Conservation (phyloP, 2,329 filamentous ascomycete genomes). For the Aspergillus pseudoglaucus region DNA sequence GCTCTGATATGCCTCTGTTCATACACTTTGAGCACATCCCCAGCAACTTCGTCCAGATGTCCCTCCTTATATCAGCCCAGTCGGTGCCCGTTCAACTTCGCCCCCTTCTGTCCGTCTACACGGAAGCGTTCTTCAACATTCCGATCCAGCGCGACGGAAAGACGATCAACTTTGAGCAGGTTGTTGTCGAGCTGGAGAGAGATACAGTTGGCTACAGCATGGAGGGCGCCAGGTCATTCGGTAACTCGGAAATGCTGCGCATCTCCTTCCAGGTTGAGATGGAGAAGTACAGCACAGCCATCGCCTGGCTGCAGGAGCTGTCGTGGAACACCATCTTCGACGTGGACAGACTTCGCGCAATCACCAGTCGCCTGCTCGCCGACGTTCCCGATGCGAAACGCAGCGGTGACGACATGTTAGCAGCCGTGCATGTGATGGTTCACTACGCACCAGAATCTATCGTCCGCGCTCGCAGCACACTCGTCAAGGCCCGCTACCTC, state of each 20-base stretch:
- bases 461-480: slow-evolving; percentile 67
- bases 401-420: slow-evolving; percentile 61
- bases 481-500: slow-evolving; percentile 82
- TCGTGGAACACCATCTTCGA: slow-evolving; percentile 90
- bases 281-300: slow-evolving; percentile 74
- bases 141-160: slow-evolving; percentile 72
- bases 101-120: slow-evolving; percentile 76
- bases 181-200: slow-evolving; percentile 82
- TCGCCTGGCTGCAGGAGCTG: slow-evolving; percentile 78
- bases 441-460: slow-evolving; percentile 73
- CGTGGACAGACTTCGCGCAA: slow-evolving; percentile 55
- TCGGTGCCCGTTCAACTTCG: slow-evolving; percentile 73
- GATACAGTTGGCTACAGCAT: slow-evolving; percentile 83
- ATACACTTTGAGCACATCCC: slow-evolving; percentile 95
- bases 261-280: slow-evolving; percentile 81
- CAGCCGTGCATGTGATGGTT: slow-evolving; percentile 63
- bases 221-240: slow-evolving; percentile 59
- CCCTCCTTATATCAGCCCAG: slow-evolving; percentile 71
- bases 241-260: slow-evolving; percentile 73
- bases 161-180: slow-evolving; percentile 78
- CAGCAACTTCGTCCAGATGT: slow-evolving; percentile 85
- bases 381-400: slow-evolving; percentile 91
- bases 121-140: slow-evolving; percentile 89
- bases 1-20: slow-evolving; percentile 65
- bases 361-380: slow-evolving; percentile 73